Percentiles rank a stretch among this genome's conserved stretches.
Evolutionary conservation across 768 basidiomycete species (phyloP).

Genomic region (Ephemerocybe angulata): DNA sequence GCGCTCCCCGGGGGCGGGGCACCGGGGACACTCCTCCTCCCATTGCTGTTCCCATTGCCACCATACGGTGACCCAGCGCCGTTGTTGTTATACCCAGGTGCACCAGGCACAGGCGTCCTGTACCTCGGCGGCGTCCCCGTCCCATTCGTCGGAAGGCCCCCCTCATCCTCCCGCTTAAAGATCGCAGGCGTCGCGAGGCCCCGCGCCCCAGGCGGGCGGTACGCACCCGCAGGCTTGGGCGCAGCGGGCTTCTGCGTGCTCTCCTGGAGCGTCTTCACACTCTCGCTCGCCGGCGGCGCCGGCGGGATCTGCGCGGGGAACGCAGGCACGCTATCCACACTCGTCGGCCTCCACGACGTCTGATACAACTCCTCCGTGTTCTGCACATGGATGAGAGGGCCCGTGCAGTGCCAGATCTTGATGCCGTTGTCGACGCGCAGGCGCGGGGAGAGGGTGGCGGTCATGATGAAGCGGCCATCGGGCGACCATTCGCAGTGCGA

Average conservation of each 20-base stretch:
- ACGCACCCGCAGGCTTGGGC: slow-evolving; percentile 78
- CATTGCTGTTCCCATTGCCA: slow-evolving; percentile 29
- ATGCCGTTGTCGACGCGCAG: slow-evolving; percentile 96
- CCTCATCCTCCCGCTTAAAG: slow-evolving; percentile 91
- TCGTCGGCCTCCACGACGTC: slow-evolving; percentile 74
- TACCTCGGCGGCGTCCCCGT: slow-evolving; percentile 63
- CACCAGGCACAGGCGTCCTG: slow-evolving; percentile 55
- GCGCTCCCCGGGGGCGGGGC: slow-evolving; percentile 41
- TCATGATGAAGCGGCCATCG: slow-evolving; percentile 88
- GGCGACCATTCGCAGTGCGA: slow-evolving; percentile 95
- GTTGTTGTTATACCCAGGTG: slow-evolving; percentile 34
- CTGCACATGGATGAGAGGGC: slow-evolving; percentile 83
- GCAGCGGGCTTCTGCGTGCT: slow-evolving; percentile 45
- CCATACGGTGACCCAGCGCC: slow-evolving; percentile 14
- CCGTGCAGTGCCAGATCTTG: slow-evolving; percentile 92
- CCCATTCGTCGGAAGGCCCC: slow-evolving; percentile 56
- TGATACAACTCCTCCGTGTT: slow-evolving; percentile 87
- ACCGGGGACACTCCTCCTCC: slow-evolving; percentile 68
- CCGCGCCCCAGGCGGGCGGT: slow-evolving; percentile 90
- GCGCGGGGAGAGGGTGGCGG: slow-evolving; percentile 93
- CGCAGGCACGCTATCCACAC: slow-evolving; percentile 57
- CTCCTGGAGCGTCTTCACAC: slow-evolving; percentile 45
- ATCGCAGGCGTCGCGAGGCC: slow-evolving; percentile 84
- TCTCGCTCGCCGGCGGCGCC: slow-evolving; percentile 62
- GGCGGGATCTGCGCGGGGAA: slow-evolving; percentile 68